phyloP scores from a whole-genome alignment of 1,284 basidiomycete species.

The Ganoderma sinense region DNA sequence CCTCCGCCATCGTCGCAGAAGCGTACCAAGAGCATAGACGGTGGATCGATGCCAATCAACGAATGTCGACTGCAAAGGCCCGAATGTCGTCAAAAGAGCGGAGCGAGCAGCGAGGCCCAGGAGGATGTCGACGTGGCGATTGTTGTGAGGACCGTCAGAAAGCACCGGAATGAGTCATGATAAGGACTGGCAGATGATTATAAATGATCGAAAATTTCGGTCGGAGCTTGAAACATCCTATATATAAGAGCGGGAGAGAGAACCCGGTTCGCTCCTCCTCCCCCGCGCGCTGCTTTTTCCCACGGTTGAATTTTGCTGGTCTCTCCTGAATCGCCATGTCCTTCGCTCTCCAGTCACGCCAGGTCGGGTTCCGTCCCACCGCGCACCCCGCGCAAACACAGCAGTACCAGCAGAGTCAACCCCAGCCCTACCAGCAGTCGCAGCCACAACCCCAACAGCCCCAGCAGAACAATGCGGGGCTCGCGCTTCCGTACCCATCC shows the following conservation, averaged over 20 bases:
- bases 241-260: constrained; percentile 41
- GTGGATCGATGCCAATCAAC: neutral
- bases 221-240: constrained; percentile 42
- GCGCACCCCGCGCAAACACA: constrained; percentile 49
- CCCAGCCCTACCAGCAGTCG: constrained; percentile 37
- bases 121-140: constrained; percentile 11
- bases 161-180: constrained; percentile 29
- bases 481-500: constrained; percentile 57
- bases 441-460: constrained; percentile 40
- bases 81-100: neutral
- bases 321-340: constrained; percentile 53
- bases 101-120: constrained; percentile 8
- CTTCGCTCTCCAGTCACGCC: constrained; percentile 74
- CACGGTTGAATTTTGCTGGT: constrained; percentile 38
- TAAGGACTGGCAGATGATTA: constrained; percentile 30
- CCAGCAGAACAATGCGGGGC: constrained; percentile 38
- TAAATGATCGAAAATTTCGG: constrained; percentile 31
- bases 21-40: neutral
- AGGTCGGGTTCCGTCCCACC: constrained; percentile 76
- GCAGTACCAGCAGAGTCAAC: constrained; percentile 45
- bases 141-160: constrained; percentile 24
- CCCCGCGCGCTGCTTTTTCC: constrained; percentile 38
- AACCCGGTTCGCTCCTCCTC: constrained; percentile 23
- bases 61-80: neutral
- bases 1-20: neutral